Evolutionary conservation across 441 rosid genomes (phyloP).

Genomic region (Theobroma grandiflorum): DNA sequence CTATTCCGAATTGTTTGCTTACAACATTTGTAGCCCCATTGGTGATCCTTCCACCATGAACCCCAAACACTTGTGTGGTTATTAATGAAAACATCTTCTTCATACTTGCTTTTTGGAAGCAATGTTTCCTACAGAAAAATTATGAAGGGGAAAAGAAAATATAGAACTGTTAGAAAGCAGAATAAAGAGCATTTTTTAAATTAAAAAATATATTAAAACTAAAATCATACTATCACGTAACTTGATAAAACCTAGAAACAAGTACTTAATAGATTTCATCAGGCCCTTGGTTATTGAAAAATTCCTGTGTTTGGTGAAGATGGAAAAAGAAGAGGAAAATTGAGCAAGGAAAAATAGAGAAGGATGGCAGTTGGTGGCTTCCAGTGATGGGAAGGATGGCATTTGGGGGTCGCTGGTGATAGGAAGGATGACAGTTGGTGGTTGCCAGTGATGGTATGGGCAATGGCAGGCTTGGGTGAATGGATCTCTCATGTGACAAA

Average conservation of each 20-base stretch:
- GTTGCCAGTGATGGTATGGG: too few relatives aligned
- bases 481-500: too few relatives aligned
- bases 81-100: slow-evolving; percentile 59
- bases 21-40: slow-evolving; percentile 79
- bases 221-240: background rate
- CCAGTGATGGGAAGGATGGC: too few relatives aligned
- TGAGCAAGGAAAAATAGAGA: too few relatives aligned
- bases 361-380: too few relatives aligned
- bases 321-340: too few relatives aligned
- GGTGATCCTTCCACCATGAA: slow-evolving; percentile 73
- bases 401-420: too few relatives aligned
- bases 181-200: background rate
- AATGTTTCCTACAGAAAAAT: slow-evolving; percentile 44
- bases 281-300: too few relatives aligned
- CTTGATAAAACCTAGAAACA: background rate
- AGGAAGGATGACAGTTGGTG: too few relatives aligned
- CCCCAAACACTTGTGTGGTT: slow-evolving; percentile 79
- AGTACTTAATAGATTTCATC: background rate
- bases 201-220: background rate
- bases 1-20: slow-evolving; percentile 62
- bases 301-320: too few relatives aligned
- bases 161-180: background rate
- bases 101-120: slow-evolving; percentile 73
- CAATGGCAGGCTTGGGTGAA: too few relatives aligned
- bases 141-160: background rate